A percentile compares a stretch with the other conserved stretches of the same genome.
Evolutionary conservation across 1,284 basidiomycete species (phyloP).

Genomic region (Ganoderma boninense): DNA sequence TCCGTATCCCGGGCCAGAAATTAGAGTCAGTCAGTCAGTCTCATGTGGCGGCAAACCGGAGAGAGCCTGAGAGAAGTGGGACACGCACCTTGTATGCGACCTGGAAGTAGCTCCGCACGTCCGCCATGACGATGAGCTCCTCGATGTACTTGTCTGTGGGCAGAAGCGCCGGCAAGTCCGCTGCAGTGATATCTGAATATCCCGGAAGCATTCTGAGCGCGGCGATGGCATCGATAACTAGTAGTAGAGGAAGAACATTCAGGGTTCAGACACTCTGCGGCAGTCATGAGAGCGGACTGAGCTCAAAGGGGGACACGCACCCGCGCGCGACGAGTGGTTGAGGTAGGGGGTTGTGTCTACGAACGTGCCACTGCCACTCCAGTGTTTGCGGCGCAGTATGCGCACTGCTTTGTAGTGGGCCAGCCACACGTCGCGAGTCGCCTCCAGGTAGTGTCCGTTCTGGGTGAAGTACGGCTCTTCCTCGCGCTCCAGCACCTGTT

Average conservation of each 20-base stretch:
- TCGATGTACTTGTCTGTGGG: slow-evolving; percentile 28
- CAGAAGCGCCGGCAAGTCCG: slow-evolving; percentile 21
- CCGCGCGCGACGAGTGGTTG: background rate
- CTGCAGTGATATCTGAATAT: background rate
- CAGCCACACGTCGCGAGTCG: slow-evolving; percentile 32
- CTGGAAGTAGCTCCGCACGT: slow-evolving; percentile 39
- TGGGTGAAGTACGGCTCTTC: slow-evolving; percentile 41
- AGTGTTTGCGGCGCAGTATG: no score
- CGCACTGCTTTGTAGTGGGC: slow-evolving; percentile 25
- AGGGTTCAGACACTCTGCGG: no score
- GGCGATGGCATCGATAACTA: slow-evolving; percentile 6
- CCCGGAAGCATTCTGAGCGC: slow-evolving; percentile 22
- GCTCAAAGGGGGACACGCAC: no score
- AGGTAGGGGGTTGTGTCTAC: no score
- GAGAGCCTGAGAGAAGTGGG: background rate
- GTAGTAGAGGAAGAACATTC: no score
- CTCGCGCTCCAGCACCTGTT: slow-evolving; percentile 40
- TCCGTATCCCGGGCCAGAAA: no score
- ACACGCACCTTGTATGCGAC: slow-evolving; percentile 38
- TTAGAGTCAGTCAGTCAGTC: no score
- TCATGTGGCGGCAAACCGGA: no score
- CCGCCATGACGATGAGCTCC: slow-evolving; percentile 40
- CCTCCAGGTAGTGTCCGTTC: slow-evolving; percentile 41
- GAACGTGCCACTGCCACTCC: no score
- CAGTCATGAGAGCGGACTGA: no score